These are phyloP conservation scores for Botrytis galanthina DNA, from an alignment of 2,329 filamentous ascomycete species.

Conservation along the genomic window DNA sequence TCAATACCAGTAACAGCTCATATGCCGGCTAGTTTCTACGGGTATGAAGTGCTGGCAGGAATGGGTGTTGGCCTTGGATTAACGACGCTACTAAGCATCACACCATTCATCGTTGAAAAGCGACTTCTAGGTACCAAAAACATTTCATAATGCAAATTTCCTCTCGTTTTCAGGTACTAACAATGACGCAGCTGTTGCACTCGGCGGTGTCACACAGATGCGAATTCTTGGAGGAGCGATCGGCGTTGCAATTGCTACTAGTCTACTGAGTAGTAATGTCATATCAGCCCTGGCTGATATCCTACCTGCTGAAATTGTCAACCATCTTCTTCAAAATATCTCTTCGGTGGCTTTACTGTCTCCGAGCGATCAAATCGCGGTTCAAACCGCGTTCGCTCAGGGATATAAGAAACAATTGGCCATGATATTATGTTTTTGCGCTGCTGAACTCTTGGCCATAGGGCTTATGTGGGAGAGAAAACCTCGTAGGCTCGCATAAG, in stretches of 20 bases:
- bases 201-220: constrained; percentile 49
- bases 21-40: constrained; percentile 41
- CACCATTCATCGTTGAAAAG: constrained; percentile 42
- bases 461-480: constrained; percentile 1
- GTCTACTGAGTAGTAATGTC: constrained; percentile 49
- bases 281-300: background rate
- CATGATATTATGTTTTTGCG: background rate
- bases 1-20: constrained; percentile 8
- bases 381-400: background rate
- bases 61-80: constrained; percentile 52
- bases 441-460: background rate
- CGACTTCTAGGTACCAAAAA: background rate
- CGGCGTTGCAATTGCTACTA: constrained; percentile 56
- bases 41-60: constrained; percentile 55
- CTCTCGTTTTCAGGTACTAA: background rate
- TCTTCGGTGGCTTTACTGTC: background rate
- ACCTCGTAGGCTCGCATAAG: background rate
- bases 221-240: constrained; percentile 59
- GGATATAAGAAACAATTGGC: background rate
- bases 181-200: constrained; percentile 10
- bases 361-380: background rate
- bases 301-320: background rate
- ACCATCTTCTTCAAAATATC: background rate
- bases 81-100: constrained; percentile 53
- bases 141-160: background rate